A percentile compares a stretch with the other conserved stretches of the same genome.
phyloP scores from a whole-genome alignment of 331 rosid species.

The Quercus phellos region DNA sequence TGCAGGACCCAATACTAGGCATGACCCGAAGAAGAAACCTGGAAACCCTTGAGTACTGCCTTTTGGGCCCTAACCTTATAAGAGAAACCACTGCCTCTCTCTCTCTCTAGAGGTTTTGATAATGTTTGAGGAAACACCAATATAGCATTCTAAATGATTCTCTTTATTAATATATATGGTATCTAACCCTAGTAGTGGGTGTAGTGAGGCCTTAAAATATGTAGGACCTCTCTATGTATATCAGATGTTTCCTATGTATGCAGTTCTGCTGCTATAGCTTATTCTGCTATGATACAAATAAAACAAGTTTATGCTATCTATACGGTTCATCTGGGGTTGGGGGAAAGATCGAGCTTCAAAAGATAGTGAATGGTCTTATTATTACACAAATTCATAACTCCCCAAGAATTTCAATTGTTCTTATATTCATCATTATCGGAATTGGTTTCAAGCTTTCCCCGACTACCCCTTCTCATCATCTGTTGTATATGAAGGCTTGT shows the following conservation, averaged over 20 bases:
- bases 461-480: no score
- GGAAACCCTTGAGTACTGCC: conserved; percentile 46
- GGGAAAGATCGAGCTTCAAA: no score
- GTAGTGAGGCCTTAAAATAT: conserved; percentile 24
- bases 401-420: no score
- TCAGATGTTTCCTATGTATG: conserved; percentile 14
- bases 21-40: conserved; percentile 50
- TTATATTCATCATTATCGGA: no score
- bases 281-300: conserved; percentile 9
- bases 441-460: no score
- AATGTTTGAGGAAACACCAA: conserved; percentile 36
- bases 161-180: conserved; percentile 20
- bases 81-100: conserved; percentile 3
- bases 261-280: conserved; percentile 7
- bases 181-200: conserved; percentile 14
- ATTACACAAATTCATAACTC: no score
- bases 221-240: conserved; percentile 11
- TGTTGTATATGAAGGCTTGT: no score
- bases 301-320: conserved; percentile 19
- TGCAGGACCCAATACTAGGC: conserved; percentile 59
- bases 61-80: conserved; percentile 13
- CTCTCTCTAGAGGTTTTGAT: conserved; percentile 29
- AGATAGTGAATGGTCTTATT: no score
- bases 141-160: conserved; percentile 22
- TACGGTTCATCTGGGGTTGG: no score